These are phyloP conservation scores for Penstemon davidsonii DNA, from an alignment of 257 asterid genomes.

Conservation along the genomic window DNA sequence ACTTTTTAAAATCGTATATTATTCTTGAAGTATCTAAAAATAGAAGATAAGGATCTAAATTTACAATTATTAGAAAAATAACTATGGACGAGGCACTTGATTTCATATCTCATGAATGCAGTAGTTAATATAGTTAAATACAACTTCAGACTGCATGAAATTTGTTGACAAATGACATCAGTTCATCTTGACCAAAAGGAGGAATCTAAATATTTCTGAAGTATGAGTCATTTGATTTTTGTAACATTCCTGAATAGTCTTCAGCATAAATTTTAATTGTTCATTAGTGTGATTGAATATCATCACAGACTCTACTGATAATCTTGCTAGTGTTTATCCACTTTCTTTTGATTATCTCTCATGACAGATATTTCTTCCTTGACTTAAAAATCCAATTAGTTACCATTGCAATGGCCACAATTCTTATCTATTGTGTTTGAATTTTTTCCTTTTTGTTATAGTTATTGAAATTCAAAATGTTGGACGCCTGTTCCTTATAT, in stretches of 20 bases:
- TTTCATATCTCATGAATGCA: slow-evolving; percentile 2
- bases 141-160: neutral
- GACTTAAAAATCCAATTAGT: too few species aligned
- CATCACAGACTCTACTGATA: neutral
- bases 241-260: too few species aligned
- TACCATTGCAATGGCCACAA: too few species aligned
- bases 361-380: slow-evolving; percentile 3
- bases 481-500: too few species aligned
- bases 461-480: too few species aligned
- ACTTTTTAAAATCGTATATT: neutral
- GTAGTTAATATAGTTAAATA: neutral
- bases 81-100: neutral
- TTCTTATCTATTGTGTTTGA: too few species aligned
- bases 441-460: too few species aligned
- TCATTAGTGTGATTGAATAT: neutral
- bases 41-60: too few species aligned
- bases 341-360: neutral
- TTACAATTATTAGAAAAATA: too few species aligned
- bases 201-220: neutral
- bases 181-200: neutral
- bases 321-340: neutral
- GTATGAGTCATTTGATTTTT: too few species aligned
- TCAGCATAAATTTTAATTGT: neutral
- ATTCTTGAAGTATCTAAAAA: neutral
- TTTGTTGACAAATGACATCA: neutral